A percentile compares a stretch with the other conserved stretches of the same genome.
Evolutionary conservation across 1,284 basidiomycete species (phyloP).

Genomic region (Caloboletus firmus): DNA sequence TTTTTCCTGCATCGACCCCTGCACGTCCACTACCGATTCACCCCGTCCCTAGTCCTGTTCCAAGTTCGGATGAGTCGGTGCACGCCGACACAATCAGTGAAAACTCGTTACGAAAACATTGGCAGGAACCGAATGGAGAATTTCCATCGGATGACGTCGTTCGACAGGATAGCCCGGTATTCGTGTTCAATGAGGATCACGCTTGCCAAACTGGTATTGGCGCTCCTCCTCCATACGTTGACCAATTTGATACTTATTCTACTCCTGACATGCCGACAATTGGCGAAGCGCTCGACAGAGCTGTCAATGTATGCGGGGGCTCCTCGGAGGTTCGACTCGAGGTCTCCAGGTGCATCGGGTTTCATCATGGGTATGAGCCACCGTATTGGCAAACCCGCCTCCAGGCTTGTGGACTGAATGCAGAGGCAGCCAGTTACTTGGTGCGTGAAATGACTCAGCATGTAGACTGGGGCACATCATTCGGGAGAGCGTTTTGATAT

Average conservation of each 20-base stretch:
- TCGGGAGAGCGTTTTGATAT: constrained; percentile 8
- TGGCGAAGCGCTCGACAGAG: constrained; percentile 27
- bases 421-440: constrained; percentile 16
- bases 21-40: constrained; percentile 22
- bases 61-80: constrained; percentile 14
- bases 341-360: constrained; percentile 27
- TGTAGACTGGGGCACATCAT: constrained; percentile 21
- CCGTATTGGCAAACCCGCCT: constrained; percentile 31
- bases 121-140: constrained; percentile 1
- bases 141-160: constrained; percentile 11
- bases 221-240: constrained; percentile 22
- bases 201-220: constrained; percentile 5
- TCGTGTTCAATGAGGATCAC: constrained; percentile 7
- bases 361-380: constrained; percentile 29
- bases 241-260: constrained; percentile 1
- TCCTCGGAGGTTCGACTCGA: constrained; percentile 21
- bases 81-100: background rate
- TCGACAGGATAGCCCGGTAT: constrained; percentile 28
- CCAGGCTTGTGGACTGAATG: constrained; percentile 23
- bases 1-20: background rate
- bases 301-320: constrained; percentile 16
- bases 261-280: constrained; percentile 7
- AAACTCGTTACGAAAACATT: constrained; percentile 10
- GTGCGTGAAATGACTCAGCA: constrained; percentile 33
- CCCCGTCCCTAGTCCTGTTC: constrained; percentile 23